Evolutionary conservation across 2,329 filamentous ascomycete species (phyloP).

Genomic region (Mollisiaceae sp.): DNA sequence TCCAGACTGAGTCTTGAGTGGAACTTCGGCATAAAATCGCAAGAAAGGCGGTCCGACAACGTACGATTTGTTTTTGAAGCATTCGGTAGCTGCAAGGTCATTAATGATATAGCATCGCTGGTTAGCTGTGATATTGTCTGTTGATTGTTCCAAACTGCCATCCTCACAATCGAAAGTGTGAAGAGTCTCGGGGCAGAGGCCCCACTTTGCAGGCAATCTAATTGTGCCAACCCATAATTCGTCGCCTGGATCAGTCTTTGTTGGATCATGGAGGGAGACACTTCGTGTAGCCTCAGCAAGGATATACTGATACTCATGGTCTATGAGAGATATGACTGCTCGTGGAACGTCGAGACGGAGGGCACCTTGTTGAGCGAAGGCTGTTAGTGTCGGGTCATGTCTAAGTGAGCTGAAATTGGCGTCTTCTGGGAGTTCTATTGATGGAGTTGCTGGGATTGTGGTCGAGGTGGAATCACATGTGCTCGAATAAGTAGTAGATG

Average conservation of each 20-base stretch:
- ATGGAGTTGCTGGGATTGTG: not conserved
- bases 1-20: conserved; percentile 32
- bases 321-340: conserved; percentile 49
- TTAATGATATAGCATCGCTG: conserved; percentile 30
- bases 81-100: conserved; percentile 30
- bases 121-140: conserved; percentile 24
- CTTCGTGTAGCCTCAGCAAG: conserved; percentile 34
- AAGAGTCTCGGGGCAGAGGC: conserved; percentile 34
- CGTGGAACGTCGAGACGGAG: conserved; percentile 52
- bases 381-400: conserved; percentile 49
- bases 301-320: conserved; percentile 34
- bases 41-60: conserved; percentile 32
- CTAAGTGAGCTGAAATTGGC: conserved; percentile 6
- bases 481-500: not conserved
- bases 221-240: conserved; percentile 31
- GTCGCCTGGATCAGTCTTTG: conserved; percentile 22
- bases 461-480: not conserved
- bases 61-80: conserved; percentile 30
- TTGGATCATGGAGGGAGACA: conserved; percentile 28
- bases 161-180: conserved; percentile 31
- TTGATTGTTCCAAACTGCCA: conserved; percentile 20
- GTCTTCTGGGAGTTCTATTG: conserved; percentile 12
- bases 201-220: conserved; percentile 27
- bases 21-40: conserved; percentile 38
- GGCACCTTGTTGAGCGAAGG: conserved; percentile 53